Evolutionary conservation across 1,284 basidiomycete genomes (phyloP).

Genomic region (Puccinia novopanici): DNA sequence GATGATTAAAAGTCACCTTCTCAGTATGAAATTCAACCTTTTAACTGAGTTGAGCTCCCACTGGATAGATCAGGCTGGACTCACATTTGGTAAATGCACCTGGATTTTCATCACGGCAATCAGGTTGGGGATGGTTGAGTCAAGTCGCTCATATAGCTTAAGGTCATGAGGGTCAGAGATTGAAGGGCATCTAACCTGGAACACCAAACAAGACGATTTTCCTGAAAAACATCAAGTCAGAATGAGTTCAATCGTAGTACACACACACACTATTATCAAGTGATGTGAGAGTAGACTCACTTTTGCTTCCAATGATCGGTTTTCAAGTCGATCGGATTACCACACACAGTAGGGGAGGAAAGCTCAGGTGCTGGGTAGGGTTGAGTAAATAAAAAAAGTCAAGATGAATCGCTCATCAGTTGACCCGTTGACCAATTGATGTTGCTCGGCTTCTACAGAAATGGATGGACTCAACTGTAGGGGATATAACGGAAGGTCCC

Average conservation of each 20-base stretch:
- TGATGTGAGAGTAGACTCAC: background rate
- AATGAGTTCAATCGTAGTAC: background rate
- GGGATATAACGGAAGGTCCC: conserved; percentile 34
- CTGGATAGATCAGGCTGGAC: background rate
- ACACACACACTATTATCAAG: background rate
- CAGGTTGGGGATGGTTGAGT: background rate
- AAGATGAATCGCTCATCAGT: background rate
- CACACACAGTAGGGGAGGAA: conserved; percentile 24
- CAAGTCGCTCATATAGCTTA: background rate
- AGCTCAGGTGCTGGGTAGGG: conserved; percentile 27
- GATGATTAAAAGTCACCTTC: background rate
- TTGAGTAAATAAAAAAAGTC: background rate
- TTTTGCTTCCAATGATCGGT: conserved; percentile 42
- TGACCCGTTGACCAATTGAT: background rate
- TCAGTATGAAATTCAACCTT: background rate
- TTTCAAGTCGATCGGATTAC: conserved; percentile 39
- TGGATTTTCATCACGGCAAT: background rate
- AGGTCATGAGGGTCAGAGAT: background rate
- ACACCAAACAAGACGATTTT: conserved; percentile 47
- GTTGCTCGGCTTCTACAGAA: background rate
- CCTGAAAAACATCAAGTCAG: background rate
- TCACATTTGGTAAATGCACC: conserved; percentile 45
- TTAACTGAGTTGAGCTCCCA: background rate
- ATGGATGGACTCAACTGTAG: conserved; percentile 33
- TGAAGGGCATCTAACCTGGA: conserved; percentile 17